Base-by-base conservation (phyloP, 345 rosid genomes). In the Moricandia arvensis region DNA sequence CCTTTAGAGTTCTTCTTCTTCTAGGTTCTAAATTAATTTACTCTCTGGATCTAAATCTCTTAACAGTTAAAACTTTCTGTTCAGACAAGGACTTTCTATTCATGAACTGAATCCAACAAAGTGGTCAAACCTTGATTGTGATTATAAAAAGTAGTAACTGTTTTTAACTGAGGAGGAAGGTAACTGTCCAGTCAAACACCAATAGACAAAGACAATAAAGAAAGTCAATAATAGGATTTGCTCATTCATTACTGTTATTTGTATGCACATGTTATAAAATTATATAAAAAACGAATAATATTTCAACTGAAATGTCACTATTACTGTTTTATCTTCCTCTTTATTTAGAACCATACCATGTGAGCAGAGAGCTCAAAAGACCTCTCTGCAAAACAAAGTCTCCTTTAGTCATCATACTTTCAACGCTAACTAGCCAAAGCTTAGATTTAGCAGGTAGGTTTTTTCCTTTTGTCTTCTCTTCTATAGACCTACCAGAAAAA, bases 281-380 rank as follows among this genome's bases (percentile, higher is more conserved):
- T 59, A 37, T 78, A 72, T 66, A 72, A 58, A 66, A 64, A 18
- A 21, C 57, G 33, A 59, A 78, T 73, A 24, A 38, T 72, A 51
- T 18, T 51, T 60, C 78, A 73, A 43, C 29, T 78, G 66, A 73
- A 68, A 78, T 73, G 81, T 73, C 81, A 78, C 74, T 66, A 53
- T 53, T 60, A 78, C 58, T 68, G 41, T 60, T 61, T 49, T 59
- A 34, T 37, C 72, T 31, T 63, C 77, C 49, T 49, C 62, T 78
- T 51, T 69, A 69, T 49, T 53, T 65, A 65, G 49, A 72, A 72
- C 77, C 77, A 66, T 59, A 61, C 77, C 73, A 72, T 68, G 74
- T 78, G 81, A 68, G 59, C 45, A 15, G 66, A 72, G 47, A 72
- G 33, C 68, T 78, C 63, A 49, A 49, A 57, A 72, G 66, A 64